These are phyloP conservation scores for Thielaviopsis ethacetica DNA, from an alignment of 2,329 filamentous ascomycete species.

Conservation along the genomic window DNA sequence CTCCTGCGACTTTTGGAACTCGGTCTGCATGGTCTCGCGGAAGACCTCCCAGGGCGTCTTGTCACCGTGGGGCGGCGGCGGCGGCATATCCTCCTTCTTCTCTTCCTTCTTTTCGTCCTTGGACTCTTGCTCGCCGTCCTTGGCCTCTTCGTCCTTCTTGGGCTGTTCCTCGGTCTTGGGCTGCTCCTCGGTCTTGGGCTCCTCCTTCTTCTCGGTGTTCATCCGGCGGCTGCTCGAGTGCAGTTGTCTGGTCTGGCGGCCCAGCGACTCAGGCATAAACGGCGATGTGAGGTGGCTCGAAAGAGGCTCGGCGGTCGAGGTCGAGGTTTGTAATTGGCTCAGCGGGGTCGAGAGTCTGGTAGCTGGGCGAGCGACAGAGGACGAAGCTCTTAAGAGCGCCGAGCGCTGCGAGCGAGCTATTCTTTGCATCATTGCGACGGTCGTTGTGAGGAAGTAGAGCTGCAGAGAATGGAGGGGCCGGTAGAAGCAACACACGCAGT, in stretches of 20 bases:
- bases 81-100: conserved; percentile 51
- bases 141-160: conserved; percentile 25
- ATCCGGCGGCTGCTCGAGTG: conserved; percentile 18
- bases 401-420: conserved; percentile 3
- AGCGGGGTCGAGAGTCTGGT: conserved; percentile 32
- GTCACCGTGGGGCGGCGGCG: conserved; percentile 90
- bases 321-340: conserved; percentile 27
- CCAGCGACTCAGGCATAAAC: conserved; percentile 13
- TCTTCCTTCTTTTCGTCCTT: conserved; percentile 31
- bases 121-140: conserved; percentile 27
- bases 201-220: conserved; percentile 1
- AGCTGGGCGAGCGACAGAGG: conserved; percentile 18
- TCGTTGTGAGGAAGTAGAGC: background rate
- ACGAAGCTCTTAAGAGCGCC: conserved; percentile 7
- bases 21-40: conserved; percentile 81
- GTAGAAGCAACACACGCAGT: background rate
- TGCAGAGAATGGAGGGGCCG: conserved; percentile 1
- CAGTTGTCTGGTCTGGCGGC: conserved; percentile 12
- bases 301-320: conserved; percentile 21
- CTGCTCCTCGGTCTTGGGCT: conserved; percentile 22
- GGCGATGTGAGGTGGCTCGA: conserved; percentile 24
- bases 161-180: conserved; percentile 14
- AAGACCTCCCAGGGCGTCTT: conserved; percentile 99
- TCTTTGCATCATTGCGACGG: conserved; percentile 5
- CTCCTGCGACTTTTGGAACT: conserved; percentile 95